Base-by-base conservation (phyloP, 257 asterid genomes). In the Cinchona pubescens region DNA sequence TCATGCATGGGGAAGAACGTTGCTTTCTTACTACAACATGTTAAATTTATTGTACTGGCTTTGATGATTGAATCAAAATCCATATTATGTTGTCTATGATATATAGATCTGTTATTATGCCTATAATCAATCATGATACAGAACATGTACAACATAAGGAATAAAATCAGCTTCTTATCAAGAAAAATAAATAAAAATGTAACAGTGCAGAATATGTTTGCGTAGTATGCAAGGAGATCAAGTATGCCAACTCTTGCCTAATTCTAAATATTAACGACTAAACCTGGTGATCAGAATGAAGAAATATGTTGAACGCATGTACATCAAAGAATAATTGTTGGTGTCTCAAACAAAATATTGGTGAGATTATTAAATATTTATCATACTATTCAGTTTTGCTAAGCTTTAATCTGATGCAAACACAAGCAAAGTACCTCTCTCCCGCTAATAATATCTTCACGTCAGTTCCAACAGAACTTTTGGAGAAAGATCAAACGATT, bases 401-500 rank as follows among this genome's bases (percentile, higher is more conserved):
- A 48, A 38, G 53, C 67, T 65, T 67, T 35, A 25, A 73, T 72
- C 71, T 53, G 71, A 60, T 81, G 60, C 64, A 55, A 79, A 55
- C 43, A 46, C 75, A 73, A 53, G 38, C 23, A 61, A 76, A 79
- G 76, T 25, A 59, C 72, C 77, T 75, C 34, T 46, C 79, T 69
- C 67, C 67, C n/a, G n/a, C 62, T 73, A 82, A 80, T 71, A 60
- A 78, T 74, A 72, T 64, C 79, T 63, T 77, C 73, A 78, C 75
- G 73, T 79, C 62, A 80, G 84, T 88, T 88, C 73, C 77, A 77
- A 73, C 80, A 65, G 76, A 79, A 79, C 85, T 83, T 89, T 86
- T 77, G 11, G 62, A 73, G 80, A 85, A 86, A 74, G 84, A 85
- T 80, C 72, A 83, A 67, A 75, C 85, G 87, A 85, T 88, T 87